Base-by-base conservation (phyloP, 1,284 basidiomycete species). In the Ceratorhiza oryzae-sativae region DNA sequence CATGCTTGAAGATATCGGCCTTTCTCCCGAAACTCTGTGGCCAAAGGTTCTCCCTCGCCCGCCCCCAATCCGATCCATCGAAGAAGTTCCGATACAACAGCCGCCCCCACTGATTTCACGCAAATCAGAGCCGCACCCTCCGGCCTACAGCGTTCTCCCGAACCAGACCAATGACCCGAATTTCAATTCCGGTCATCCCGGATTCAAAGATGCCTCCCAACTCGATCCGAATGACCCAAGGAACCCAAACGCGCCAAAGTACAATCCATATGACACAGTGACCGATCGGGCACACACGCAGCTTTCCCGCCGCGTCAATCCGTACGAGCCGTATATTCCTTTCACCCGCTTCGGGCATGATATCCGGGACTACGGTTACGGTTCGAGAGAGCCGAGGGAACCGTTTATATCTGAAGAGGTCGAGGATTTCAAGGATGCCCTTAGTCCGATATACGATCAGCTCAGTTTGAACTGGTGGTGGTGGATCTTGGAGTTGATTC, bases 1-100 rank as follows among this genome's bases (percentile, higher is more conserved):
- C 42, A 58, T 73, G n/a, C 72, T 77, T 45, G 75, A 74, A n/a
- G 75, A 77, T 27, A 55, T 75, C 13, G 68, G 73, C 9, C 53
- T 77, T n/a, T 75, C 68, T 1, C 68, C 68, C 34, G 56, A 71
- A 23, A 71, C 55, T 5, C 45, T 71, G 3, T 71, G 56, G 45
- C 68, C 68, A 5, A 46, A 60, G 13, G 68, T 71, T 18, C 53
- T 59, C 13, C 67, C 67, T 18, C 67, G 55, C 18, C 67, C 67
- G 13, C 68, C 68, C 1, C 55, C 68, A 15, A 59, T 71, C 30
- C 58, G 30, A 15, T 59, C 55, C 15, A 18, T 77, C 63, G 48
- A 75, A 15, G 51, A 77, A 67, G 30, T 45, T 49, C 20, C 51
- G 62, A 20, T n/a, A 36, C 25, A 58, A 41, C 20, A 61, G 62